phyloP scores from a whole-genome alignment of 176 grass and related monocot species.

The Rhipidocladum racemiflorum region DNA sequence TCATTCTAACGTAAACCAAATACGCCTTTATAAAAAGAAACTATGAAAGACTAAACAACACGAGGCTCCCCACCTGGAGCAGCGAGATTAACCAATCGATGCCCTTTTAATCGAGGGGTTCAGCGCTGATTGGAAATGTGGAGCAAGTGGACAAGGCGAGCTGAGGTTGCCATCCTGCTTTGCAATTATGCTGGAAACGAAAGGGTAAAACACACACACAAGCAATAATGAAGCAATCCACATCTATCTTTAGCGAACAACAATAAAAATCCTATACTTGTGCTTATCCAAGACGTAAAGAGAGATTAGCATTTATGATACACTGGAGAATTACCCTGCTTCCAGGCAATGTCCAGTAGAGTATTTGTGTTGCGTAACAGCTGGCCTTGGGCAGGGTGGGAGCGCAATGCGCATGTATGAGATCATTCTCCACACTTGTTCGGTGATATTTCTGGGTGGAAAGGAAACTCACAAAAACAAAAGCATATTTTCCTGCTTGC shows the following conservation, averaged over 20 bases:
- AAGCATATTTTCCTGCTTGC: not conserved
- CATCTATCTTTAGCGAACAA: conserved; percentile 22
- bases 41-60: too few species aligned
- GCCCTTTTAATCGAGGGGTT: not conserved
- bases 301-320: not conserved
- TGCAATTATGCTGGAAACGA: not conserved
- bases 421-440: not conserved
- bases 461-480: not conserved
- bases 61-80: not conserved
- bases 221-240: not conserved
- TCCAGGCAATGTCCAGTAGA: not conserved
- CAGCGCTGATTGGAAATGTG: not conserved
- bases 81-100: not conserved
- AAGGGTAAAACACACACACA: not conserved
- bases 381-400: conserved; percentile 28
- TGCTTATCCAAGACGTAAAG: conserved; percentile 40
- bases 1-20: too few species aligned
- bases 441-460: conserved; percentile 39
- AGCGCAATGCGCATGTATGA: too few species aligned
- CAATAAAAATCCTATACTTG: not conserved
- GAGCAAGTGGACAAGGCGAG: conserved; percentile 33
- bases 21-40: too few species aligned
- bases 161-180: conserved; percentile 2
- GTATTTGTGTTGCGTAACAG: conserved; percentile 29
- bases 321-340: not conserved